Conservation (phyloP, 2,329 filamentous ascomycete genomes). For the Graphium sp. region DNA sequence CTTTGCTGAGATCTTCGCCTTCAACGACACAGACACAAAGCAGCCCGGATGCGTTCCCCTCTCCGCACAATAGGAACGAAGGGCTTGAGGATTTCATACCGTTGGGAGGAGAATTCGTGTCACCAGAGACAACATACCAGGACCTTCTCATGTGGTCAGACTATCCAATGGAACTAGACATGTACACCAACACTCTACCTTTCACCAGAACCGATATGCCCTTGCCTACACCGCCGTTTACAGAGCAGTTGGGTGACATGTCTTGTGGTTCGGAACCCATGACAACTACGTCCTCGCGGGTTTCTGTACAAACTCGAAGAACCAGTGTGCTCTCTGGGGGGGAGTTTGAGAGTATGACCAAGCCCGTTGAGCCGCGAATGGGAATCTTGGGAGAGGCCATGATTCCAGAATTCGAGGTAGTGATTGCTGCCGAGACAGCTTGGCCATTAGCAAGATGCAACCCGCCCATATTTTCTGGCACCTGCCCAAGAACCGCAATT, state of each 20-base stretch:
- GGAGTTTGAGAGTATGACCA: constrained; percentile 17
- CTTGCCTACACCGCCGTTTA: constrained; percentile 17
- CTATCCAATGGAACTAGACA: constrained; percentile 23
- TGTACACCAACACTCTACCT: constrained; percentile 19
- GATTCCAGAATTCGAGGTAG: constrained; percentile 27
- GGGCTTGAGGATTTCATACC: constrained; percentile 24
- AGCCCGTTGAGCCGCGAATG: constrained; percentile 13
- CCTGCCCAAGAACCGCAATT: constrained; percentile 30
- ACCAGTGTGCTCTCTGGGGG: constrained; percentile 27
- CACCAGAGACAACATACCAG: constrained; percentile 19
- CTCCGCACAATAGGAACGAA: constrained; percentile 18
- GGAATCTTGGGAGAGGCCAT: constrained; percentile 11
- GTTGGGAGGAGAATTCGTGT: constrained; percentile 16
- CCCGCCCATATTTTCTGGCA: constrained; percentile 22
- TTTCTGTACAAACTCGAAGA: constrained; percentile 25
- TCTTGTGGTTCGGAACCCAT: constrained; percentile 24
- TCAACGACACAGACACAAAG: constrained; percentile 16
- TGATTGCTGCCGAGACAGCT: constrained; percentile 27
- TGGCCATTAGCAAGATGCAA: constrained; percentile 36
- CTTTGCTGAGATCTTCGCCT: too few relatives aligned
- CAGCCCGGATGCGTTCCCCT: constrained; percentile 16
- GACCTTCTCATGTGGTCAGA: constrained; percentile 26
- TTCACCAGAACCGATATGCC: too few relatives aligned
- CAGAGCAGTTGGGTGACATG: constrained; percentile 22
- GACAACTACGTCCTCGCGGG: constrained; percentile 20